Evolutionary conservation across 2,329 filamentous ascomycete genomes (phyloP).

Genomic region (Ramichloridium luteum): DNA sequence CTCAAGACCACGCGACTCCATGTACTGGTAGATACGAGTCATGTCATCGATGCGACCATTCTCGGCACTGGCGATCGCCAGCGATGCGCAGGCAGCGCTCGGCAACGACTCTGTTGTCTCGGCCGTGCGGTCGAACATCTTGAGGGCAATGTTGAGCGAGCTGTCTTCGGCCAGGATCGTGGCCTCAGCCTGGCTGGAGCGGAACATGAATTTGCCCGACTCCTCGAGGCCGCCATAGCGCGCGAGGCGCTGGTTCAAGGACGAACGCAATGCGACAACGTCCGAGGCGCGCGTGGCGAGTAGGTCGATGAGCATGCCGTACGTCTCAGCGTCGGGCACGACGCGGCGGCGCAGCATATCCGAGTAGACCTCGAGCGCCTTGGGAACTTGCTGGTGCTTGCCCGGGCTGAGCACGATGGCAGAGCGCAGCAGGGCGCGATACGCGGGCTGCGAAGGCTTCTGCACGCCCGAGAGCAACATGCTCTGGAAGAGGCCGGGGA

Average conservation of each 20-base stretch:
- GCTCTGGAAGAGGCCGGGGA: constrained; percentile 79
- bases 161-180: constrained; percentile 80
- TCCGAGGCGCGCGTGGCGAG: constrained; percentile 72
- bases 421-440: constrained; percentile 78
- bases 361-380: constrained; percentile 86
- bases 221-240: constrained; percentile 80
- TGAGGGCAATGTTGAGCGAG: constrained; percentile 70
- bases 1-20: constrained; percentile 64
- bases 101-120: constrained; percentile 53
- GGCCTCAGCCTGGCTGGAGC: constrained; percentile 75
- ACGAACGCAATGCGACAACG: constrained; percentile 58
- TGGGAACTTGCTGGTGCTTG: constrained; percentile 73
- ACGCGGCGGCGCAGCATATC: constrained; percentile 88
- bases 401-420: constrained; percentile 70
- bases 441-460: constrained; percentile 70
- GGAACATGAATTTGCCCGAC: constrained; percentile 74
- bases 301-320: constrained; percentile 73
- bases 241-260: constrained; percentile 66
- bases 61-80: constrained; percentile 79
- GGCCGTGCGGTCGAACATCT: constrained; percentile 69
- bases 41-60: constrained; percentile 74
- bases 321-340: constrained; percentile 70
- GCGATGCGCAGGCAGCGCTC: constrained; percentile 67
- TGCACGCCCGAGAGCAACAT: constrained; percentile 73
- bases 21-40: constrained; percentile 80